Evolutionary conservation across 179 eudicot species (phyloP), one percentile per base, ranked within the genome.

Genomic region (Nepenthes alata): DNA sequence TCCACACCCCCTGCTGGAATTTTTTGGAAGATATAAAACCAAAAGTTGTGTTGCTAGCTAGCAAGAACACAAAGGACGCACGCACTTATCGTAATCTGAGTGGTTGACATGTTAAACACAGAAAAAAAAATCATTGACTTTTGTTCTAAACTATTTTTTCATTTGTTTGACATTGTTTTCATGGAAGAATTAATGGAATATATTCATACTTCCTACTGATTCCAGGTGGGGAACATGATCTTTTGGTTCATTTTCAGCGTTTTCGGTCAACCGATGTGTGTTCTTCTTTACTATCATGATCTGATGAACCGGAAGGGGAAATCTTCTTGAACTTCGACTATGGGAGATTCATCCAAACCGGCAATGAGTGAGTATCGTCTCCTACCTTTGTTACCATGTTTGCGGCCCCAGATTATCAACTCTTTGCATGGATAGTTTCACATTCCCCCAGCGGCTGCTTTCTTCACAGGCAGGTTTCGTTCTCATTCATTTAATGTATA

Each of bases 221-320:
- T 62, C 53, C 81, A 93, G 98, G 95, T 86, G 52, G 98, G 98
- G 52, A 93, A 93, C 72, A 89, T 89, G 88, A 85, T 87, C 14
- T 89, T 93, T 64, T 93, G 98, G 98, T 86, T 85, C 75, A 85
- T 82, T 55, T 93, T 93, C 82, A 72, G 98, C 77, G 78, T 93
- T 64, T 74, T 89, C 16, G 97, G 98, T 62, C 98, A 93, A 77
- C 98, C 98, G 0, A 93, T 89, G 98, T 85, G 93, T 48, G 78
- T 89, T 61, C 78, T 89, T 14, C 90, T 93, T 9, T 89, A 93
- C 74, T 93, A 93, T 78, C 98, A 93, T 63, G 98, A 93, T 55
- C 57, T 89, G 39, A 89, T 93, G 98, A 93, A 93, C 66, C 78
- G 88, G 67, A 86, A 78, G 68, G 85, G 70, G 38, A 75, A 56